A percentile compares a stretch with the other conserved stretches of the same genome.
These are phyloP conservation scores for Kuraishia floccosa DNA, from an alignment of 805 yeast genomes.

Conservation along the genomic window DNA sequence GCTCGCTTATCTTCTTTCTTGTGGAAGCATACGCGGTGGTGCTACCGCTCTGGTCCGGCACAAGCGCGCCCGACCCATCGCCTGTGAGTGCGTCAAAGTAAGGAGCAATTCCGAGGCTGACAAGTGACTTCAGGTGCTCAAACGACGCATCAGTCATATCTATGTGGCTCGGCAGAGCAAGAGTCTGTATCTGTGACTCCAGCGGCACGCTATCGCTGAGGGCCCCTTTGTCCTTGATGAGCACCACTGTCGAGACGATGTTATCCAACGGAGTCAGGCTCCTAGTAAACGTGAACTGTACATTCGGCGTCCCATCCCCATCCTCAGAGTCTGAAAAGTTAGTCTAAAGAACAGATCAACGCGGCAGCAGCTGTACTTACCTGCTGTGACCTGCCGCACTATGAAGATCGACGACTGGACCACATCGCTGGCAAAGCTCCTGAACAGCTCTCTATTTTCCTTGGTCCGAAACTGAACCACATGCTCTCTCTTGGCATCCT, in stretches of 20 bases:
- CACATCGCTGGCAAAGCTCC: background rate
- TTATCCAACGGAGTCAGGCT: background rate
- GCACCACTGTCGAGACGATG: background rate
- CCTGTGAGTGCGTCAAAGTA: constrained; percentile 44
- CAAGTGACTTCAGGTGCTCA: constrained; percentile 45
- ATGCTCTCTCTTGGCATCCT: background rate
- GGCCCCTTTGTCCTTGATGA: constrained; percentile 30
- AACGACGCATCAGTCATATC: constrained; percentile 16
- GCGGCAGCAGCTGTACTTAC: background rate
- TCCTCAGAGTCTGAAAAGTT: background rate
- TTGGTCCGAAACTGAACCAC: background rate
- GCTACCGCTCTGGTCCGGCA: constrained; percentile 3
- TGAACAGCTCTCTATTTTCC: background rate
- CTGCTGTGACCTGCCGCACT: background rate
- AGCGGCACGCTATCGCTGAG: constrained; percentile 13
- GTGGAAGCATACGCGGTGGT: constrained; percentile 17
- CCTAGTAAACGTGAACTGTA: background rate
- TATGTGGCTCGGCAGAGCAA: constrained; percentile 17
- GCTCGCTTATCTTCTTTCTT: constrained; percentile 49
- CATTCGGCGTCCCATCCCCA: background rate
- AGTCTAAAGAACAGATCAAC: background rate
- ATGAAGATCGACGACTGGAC: background rate
- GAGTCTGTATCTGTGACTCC: constrained; percentile 19
- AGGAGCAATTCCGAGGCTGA: constrained; percentile 57
- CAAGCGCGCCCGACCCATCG: background rate